Evolutionary conservation across 345 rosid species (phyloP).

Genomic region (Capsella bursapastoris): DNA sequence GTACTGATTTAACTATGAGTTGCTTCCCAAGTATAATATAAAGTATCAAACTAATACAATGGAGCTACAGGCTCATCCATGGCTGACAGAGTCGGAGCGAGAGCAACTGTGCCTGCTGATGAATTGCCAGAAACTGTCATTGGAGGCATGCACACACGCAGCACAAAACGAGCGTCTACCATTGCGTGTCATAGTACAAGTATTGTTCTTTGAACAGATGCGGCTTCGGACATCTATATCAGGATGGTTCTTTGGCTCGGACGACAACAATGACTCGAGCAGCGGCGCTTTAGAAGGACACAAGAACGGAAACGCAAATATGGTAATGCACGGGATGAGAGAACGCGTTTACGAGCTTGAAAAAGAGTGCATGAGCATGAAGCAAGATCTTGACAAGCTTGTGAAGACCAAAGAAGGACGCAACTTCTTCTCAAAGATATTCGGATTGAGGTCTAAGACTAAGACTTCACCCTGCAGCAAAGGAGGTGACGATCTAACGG

Average conservation of each 20-base stretch:
- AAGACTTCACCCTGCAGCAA: conserved; percentile 42
- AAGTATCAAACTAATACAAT: neutral
- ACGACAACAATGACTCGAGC: conserved; percentile 55
- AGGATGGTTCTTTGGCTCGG: conserved; percentile 72
- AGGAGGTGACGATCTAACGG: conserved; percentile 20
- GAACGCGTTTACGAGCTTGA: conserved; percentile 77
- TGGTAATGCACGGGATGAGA: conserved; percentile 60
- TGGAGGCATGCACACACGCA: conserved; percentile 93
- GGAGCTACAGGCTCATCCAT: conserved; percentile 81
- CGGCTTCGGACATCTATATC: conserved; percentile 76
- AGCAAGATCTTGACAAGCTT: conserved; percentile 74
- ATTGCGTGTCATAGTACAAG: conserved; percentile 82
- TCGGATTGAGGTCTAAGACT: conserved; percentile 53
- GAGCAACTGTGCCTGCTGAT: conserved; percentile 77
- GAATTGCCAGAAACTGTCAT: conserved; percentile 88
- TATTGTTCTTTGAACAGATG: conserved; percentile 88
- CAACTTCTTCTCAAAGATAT: conserved; percentile 57
- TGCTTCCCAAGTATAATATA: neutral
- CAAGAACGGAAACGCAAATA: conserved; percentile 37
- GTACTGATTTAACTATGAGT: neutral
- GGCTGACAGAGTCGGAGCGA: conserved; percentile 80
- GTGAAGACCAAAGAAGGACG: conserved; percentile 68
- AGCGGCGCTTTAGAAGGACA: conserved; percentile 53
- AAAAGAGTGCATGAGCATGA: conserved; percentile 78
- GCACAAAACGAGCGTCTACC: conserved; percentile 95